Base-by-base conservation (phyloP, 306 rosid species). In the Cucurbita moschata region DNA sequence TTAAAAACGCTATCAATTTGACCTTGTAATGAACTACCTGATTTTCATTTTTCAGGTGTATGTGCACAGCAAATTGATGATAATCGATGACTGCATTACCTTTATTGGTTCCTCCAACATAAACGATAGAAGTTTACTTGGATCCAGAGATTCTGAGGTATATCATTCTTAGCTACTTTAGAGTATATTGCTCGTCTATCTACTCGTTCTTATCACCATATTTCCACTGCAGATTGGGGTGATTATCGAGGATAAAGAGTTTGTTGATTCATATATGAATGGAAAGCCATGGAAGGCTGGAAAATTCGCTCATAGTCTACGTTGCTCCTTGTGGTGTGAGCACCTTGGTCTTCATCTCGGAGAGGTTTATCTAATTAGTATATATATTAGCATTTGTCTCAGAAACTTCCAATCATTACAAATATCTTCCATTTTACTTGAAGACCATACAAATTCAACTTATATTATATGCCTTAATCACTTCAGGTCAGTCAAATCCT, bases 131-230 rank as follows among this genome's bases (percentile, higher is more conserved):
- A 84, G 85, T 81, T 71, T 84, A 67, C 87, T 84, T 42, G 87
- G 87, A 69, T 84, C 85, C 15, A 81, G 87, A 71, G 87, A 84
- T 79, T 84, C 87, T 43, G 85, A 84, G 87, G 87, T 84, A 85
- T 79, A 70, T 23, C 9, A 30, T 30, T 30, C 4, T 30, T 1
- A 30, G 35, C 35, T 30, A n/a, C n/a, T n/a, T n/a, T n/a, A n/a
- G n/a, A n/a, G 35, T 30, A 30, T 30, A 30, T 30, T 30, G 35
- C 2, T 30, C 35, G 35, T 30, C 35, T 30, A 2, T 30, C 0
- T 30, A 7, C 23, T 42, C 14, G 1, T 37, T 13, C 7, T 9
- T 52, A 52, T 8, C 21, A 9, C 16, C 15, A 43, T 53, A 55
- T 23, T 73, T 42, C 42, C 16, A 23, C 23, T 79, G 23, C 83